Conservation (phyloP, 2,329 filamentous ascomycete species). For the Trichoderma arundinaceum region DNA sequence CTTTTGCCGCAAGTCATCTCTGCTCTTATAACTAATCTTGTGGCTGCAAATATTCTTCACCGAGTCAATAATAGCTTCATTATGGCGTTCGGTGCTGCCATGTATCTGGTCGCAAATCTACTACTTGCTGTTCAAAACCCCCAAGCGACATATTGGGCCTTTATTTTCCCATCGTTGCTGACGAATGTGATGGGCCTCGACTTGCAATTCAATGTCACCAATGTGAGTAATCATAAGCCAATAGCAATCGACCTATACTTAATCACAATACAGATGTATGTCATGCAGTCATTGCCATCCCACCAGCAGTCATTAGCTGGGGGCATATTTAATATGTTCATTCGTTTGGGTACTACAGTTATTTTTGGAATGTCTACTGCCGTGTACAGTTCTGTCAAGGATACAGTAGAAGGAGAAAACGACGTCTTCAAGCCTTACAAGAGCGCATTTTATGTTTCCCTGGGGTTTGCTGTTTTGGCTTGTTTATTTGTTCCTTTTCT, state of each 20-base stretch:
- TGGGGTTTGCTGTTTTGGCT: conserved; percentile 7
- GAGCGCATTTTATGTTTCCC: conserved; percentile 18
- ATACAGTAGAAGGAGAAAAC: background rate
- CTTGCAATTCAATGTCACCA: conserved; percentile 15
- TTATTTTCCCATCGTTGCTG: conserved; percentile 9
- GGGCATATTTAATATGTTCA: conserved; percentile 12
- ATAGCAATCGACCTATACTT: background rate
- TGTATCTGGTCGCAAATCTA: too few relatives aligned
- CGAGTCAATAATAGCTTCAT: too few relatives aligned
- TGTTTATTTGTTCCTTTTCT: background rate
- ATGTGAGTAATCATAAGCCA: background rate
- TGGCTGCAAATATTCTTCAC: too few relatives aligned
- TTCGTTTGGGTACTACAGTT: conserved; percentile 1
- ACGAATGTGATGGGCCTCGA: conserved; percentile 11
- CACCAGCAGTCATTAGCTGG: conserved; percentile 9
- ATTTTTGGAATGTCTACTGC: conserved; percentile 5
- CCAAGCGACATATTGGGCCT: conserved; percentile 7
- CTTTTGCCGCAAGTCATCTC: too few relatives aligned
- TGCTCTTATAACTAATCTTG: too few relatives aligned
- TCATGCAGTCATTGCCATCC: conserved; percentile 10
- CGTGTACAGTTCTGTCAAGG: conserved; percentile 3
- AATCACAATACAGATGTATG: conserved; percentile 9
- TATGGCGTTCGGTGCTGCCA: too few relatives aligned
- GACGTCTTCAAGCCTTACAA: background rate
- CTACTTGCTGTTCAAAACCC: background rate